Conservation (phyloP, 768 basidiomycete species). For the Dictyophora rubrovolvata region DNA sequence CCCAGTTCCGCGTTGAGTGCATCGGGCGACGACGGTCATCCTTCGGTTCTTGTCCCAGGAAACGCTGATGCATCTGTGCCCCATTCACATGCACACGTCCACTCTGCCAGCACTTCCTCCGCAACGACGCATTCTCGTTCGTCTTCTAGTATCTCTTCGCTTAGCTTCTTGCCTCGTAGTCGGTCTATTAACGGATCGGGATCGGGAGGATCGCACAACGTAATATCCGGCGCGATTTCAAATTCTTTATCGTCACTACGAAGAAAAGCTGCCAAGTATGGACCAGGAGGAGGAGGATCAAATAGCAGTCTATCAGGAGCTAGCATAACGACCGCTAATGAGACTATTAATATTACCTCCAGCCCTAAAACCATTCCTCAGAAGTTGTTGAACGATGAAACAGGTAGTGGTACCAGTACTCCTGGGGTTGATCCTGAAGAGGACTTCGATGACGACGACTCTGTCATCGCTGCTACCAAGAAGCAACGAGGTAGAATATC, state of each 20-base stretch:
- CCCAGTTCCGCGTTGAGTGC: neutral
- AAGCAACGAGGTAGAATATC: neutral
- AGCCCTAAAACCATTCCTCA: neutral
- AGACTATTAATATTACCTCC: neutral
- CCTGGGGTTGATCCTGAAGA: neutral
- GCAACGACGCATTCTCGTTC: neutral
- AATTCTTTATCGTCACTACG: neutral
- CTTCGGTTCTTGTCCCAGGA: neutral
- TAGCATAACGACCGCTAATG: neutral
- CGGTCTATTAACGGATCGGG: neutral
- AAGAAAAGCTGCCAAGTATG: neutral
- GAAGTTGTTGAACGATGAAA: neutral
- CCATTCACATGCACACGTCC: neutral
- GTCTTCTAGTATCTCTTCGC: neutral
- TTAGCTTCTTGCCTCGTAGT: conserved; percentile 1
- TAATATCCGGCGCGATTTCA: neutral
- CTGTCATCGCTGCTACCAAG: neutral
- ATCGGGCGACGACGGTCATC: neutral
- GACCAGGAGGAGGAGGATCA: neutral
- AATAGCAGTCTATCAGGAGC: neutral
- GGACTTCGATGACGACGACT: neutral
- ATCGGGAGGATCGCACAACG: neutral
- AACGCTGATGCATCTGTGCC: neutral
- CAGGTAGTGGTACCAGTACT: neutral
- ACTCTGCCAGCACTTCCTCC: neutral